Evolutionary conservation across 2,329 filamentous ascomycete species (phyloP).

Genomic region (Talaromyces atroroseus): DNA sequence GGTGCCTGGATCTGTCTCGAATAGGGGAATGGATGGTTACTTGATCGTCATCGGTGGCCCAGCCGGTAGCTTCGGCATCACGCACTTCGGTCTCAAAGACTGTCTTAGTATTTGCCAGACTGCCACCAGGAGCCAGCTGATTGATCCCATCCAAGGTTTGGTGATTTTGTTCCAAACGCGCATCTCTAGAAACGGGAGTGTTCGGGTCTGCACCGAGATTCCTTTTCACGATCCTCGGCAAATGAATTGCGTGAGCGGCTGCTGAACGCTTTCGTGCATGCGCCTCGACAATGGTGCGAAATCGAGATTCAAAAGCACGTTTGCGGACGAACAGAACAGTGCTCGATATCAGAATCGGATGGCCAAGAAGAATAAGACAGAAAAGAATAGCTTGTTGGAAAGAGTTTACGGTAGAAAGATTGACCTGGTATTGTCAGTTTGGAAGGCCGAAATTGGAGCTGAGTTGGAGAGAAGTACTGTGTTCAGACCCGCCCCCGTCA

Average conservation of each 20-base stretch:
- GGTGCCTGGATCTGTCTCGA: slow-evolving; percentile 17
- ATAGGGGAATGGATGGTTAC: slow-evolving; percentile 30
- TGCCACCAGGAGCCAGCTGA: not conserved
- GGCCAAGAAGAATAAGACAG: slow-evolving; percentile 60
- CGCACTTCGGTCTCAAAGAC: not conserved
- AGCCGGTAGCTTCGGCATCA: slow-evolving; percentile 18
- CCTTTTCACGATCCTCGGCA: not conserved
- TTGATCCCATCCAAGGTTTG: not conserved
- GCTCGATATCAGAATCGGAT: slow-evolving; percentile 61
- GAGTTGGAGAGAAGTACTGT: slow-evolving; percentile 41
- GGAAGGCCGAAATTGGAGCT: not conserved
- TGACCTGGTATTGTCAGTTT: slow-evolving; percentile 22
- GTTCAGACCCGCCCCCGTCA: slow-evolving; percentile 64
- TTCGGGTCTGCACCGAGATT: not conserved
- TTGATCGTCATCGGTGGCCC: slow-evolving; percentile 27
- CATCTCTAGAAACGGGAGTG: not conserved
- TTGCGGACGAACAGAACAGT: slow-evolving; percentile 59
- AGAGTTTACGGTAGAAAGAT: slow-evolving; percentile 56
- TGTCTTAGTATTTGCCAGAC: not conserved
- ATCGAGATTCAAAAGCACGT: slow-evolving; percentile 57
- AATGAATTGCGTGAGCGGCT: not conserved
- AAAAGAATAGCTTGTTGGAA: slow-evolving; percentile 65
- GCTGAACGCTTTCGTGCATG: slow-evolving; percentile 16
- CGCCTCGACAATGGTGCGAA: slow-evolving; percentile 48
- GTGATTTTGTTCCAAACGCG: not conserved